phyloP scores from a whole-genome alignment of 345 rosid genomes.

The Kandelia obovata region DNA sequence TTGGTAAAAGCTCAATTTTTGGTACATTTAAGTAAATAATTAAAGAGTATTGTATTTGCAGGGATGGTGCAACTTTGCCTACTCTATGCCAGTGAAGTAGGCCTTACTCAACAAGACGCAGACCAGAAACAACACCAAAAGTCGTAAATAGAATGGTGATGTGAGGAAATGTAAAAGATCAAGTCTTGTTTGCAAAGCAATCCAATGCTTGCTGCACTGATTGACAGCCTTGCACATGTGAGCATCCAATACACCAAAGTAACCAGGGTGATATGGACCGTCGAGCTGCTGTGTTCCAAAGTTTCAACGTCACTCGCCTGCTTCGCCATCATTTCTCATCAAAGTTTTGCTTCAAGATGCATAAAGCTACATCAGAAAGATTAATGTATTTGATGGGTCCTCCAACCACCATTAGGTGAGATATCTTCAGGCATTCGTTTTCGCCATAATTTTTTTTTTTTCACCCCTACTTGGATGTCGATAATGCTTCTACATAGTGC shows the following conservation, averaged over 20 bases:
- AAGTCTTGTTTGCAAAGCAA: constrained; percentile 23
- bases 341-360: constrained; percentile 43
- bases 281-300: constrained; percentile 32
- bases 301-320: constrained; percentile 22
- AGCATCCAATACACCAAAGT: not conserved
- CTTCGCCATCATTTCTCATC: constrained; percentile 27
- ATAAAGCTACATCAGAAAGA: constrained; percentile 18
- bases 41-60: too few relatives aligned
- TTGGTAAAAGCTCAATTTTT: not conserved
- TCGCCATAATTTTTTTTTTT: not conserved
- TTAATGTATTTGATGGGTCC: constrained; percentile 19
- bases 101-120: too few relatives aligned
- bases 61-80: too few relatives aligned
- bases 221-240: constrained; percentile 6
- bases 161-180: not conserved
- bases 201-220: not conserved
- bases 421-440: constrained; percentile 25
- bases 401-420: constrained; percentile 46
- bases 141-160: not conserved
- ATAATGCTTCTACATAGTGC: not conserved
- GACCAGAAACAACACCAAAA: too few relatives aligned
- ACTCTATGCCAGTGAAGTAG: too few relatives aligned
- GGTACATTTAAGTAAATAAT: too few relatives aligned
- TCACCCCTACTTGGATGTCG: not conserved
- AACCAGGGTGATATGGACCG: constrained; percentile 7